Conservation (phyloP, 164 flowering plant species). For the Tinospora cordifolia region DNA sequence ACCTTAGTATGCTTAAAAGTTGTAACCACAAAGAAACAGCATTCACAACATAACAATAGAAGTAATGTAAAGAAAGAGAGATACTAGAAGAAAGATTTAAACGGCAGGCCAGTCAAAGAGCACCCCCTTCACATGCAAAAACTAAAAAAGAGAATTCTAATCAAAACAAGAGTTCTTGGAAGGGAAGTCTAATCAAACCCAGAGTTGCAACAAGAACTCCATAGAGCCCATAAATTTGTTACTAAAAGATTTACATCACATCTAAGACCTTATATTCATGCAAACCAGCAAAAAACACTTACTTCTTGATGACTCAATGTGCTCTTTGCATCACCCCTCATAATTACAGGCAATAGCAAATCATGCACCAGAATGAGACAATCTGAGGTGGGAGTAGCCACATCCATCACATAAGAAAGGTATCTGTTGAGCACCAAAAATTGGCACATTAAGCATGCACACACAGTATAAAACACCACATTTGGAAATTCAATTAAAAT, state of each 20-base stretch:
- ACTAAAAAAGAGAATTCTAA: no score
- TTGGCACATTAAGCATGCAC: constrained; percentile 1
- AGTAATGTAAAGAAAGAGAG: background rate
- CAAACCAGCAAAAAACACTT: constrained; percentile 4
- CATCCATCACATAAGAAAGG: constrained; percentile 92
- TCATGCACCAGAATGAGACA: constrained; percentile 73
- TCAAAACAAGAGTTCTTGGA: no score
- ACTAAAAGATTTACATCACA: background rate
- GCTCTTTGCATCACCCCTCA: constrained; percentile 56
- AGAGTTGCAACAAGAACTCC: background rate
- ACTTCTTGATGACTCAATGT: constrained; percentile 97
- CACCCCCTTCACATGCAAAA: no score
- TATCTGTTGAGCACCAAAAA: constrained; percentile 44
- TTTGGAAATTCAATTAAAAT: background rate
- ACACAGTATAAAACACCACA: background rate
- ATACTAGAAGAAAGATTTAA: no score
- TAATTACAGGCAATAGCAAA: constrained; percentile 60
- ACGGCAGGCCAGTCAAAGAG: no score
- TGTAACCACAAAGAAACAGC: background rate
- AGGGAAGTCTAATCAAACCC: no score
- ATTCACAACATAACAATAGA: background rate
- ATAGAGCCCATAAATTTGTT: background rate
- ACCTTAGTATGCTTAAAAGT: constrained; percentile 5
- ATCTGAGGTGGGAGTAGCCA: constrained; percentile 95
- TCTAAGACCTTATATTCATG: background rate